A percentile compares a stretch with the other conserved stretches of the same genome.
Evolutionary conservation across 306 rosid genomes (phyloP).

Genomic region (Trichosanthes truncata): DNA sequence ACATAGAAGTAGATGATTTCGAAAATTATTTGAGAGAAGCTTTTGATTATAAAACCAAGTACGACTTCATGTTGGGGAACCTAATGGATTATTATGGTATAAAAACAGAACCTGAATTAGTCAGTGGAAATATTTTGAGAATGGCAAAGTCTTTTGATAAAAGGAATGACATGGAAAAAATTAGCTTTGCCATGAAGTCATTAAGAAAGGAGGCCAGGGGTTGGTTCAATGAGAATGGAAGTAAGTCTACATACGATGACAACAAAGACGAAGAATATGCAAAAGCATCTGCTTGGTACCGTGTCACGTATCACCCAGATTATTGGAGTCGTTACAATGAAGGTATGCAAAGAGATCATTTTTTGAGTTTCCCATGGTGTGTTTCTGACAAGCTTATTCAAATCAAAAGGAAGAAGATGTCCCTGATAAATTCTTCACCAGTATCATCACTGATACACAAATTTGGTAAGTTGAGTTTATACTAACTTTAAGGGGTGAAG

Average conservation of each 20-base stretch:
- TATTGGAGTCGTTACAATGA: constrained; percentile 25
- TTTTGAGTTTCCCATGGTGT: constrained; percentile 35
- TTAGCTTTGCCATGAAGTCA: constrained; percentile 39
- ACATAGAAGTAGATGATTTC: constrained; percentile 59
- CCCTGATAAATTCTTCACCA: neutral
- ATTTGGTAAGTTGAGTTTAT: neutral
- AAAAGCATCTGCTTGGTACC: constrained; percentile 37
- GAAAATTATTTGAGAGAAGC: constrained; percentile 61
- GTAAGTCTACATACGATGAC: neutral
- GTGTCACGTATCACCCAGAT: too few relatives aligned
- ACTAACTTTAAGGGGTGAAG: neutral
- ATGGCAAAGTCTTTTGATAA: constrained; percentile 47
- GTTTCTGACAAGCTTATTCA: constrained; percentile 16
- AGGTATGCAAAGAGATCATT: constrained; percentile 22
- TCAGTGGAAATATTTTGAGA: too few relatives aligned
- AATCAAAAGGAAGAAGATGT: constrained; percentile 17
- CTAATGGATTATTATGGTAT: too few relatives aligned
- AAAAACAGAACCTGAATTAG: too few relatives aligned
- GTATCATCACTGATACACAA: neutral
- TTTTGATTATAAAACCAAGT: constrained; percentile 40
- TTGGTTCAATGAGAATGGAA: constrained; percentile 46
- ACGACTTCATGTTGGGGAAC: constrained; percentile 54
- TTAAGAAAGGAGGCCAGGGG: constrained; percentile 60
- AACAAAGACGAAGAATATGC: neutral
- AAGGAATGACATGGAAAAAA: constrained; percentile 47